Evolutionary conservation across 2,329 filamentous ascomycete species (phyloP).

Genomic region (Colletotrichum lupini): DNA sequence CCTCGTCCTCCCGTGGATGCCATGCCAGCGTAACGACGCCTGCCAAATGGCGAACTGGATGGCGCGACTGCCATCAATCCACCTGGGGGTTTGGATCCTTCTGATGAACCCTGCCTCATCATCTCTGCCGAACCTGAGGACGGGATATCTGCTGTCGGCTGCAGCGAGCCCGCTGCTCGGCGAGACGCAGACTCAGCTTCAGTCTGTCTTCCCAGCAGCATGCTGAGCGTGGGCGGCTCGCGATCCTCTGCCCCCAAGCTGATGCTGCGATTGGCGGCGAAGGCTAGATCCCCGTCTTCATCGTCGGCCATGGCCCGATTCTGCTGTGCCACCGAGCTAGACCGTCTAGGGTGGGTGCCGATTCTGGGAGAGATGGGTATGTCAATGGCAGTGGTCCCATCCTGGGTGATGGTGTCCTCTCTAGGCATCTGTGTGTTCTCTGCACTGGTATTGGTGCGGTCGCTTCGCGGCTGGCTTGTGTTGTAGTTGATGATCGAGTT

Average conservation of each 20-base stretch:
- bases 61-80: slow-evolving; percentile 52
- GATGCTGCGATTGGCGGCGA: slow-evolving; percentile 72
- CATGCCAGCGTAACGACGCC: slow-evolving; percentile 59
- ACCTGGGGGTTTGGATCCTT: slow-evolving; percentile 56
- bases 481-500: slow-evolving; percentile 83
- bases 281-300: slow-evolving; percentile 70
- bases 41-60: slow-evolving; percentile 58
- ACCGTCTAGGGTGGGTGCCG: slow-evolving; percentile 66
- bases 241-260: slow-evolving; percentile 75
- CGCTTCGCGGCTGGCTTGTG: slow-evolving; percentile 42
- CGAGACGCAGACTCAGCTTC: slow-evolving; percentile 46
- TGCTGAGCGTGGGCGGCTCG: slow-evolving; percentile 73
- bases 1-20: slow-evolving; percentile 46
- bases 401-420: slow-evolving; percentile 54
- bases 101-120: slow-evolving; percentile 54
- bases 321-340: slow-evolving; percentile 76
- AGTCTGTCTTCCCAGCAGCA: slow-evolving; percentile 63
- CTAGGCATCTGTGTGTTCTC: slow-evolving; percentile 44
- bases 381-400: slow-evolving; percentile 75
- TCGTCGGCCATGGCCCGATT: slow-evolving; percentile 65
- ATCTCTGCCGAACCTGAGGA: slow-evolving; percentile 51
- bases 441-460: slow-evolving; percentile 40
- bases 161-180: slow-evolving; percentile 41
- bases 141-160: slow-evolving; percentile 56
- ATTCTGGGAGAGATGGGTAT: slow-evolving; percentile 78